Evolutionary conservation across 768 basidiomycete genomes (phyloP).

Genomic region (Rickenella mellea): DNA sequence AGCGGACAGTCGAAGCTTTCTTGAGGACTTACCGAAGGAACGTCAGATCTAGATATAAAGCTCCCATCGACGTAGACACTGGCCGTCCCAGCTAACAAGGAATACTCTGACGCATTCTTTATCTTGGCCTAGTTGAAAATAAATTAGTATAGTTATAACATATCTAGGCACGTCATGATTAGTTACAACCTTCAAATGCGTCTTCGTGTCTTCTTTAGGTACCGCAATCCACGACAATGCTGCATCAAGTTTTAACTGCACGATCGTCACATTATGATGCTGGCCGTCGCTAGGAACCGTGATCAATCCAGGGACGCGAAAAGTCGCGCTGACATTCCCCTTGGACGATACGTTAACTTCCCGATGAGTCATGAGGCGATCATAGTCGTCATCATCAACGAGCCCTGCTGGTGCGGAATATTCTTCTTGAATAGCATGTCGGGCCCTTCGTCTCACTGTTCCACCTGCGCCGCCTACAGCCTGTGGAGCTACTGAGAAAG

Average conservation of each 20-base stretch:
- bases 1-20: constrained; percentile 4
- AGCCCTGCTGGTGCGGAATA: constrained; percentile 6
- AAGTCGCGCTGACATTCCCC: too few relatives aligned
- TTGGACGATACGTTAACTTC: too few relatives aligned
- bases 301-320: constrained; percentile 22
- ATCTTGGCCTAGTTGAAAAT: constrained; percentile 25
- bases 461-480: constrained; percentile 14
- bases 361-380: constrained; percentile 13
- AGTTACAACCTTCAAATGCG: too few relatives aligned
- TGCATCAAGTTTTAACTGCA: constrained; percentile 21
- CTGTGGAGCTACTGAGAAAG: constrained; percentile 3
- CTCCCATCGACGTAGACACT: constrained; percentile 31
- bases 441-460: constrained; percentile 16
- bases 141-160: neutral
- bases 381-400: neutral
- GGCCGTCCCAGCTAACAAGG: constrained; percentile 24
- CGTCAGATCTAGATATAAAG: neutral
- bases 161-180: too few relatives aligned
- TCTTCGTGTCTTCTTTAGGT: too few relatives aligned
- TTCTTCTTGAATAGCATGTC: constrained; percentile 13
- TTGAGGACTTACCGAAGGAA: neutral
- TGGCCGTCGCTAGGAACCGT: constrained; percentile 22
- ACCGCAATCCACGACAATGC: constrained; percentile 23
- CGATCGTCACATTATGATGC: constrained; percentile 24
- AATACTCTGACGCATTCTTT: constrained; percentile 29